Percentiles rank a stretch among this genome's conserved stretches.
phyloP scores from a whole-genome alignment of 768 basidiomycete genomes.

The Trametes coccinea region DNA sequence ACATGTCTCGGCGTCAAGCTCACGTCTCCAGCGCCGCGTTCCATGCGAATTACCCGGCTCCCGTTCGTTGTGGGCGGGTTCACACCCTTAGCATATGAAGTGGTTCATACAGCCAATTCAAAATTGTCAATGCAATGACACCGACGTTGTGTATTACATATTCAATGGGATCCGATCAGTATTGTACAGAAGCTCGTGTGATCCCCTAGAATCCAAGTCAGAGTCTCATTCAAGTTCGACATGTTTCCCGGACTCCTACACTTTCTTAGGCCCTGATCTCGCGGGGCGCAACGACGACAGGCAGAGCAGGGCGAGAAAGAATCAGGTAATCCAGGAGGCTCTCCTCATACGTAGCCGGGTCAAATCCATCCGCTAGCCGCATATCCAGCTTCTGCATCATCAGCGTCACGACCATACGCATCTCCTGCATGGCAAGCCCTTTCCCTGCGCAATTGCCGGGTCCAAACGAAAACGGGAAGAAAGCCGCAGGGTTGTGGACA shows the following conservation, averaged over 20 bases:
- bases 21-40: too few species aligned
- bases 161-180: too few species aligned
- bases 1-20: neutral
- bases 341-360: conserved; percentile 9
- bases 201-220: too few species aligned
- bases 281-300: conserved; percentile 11
- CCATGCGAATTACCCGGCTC: too few species aligned
- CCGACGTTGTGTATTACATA: too few species aligned
- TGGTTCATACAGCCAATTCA: too few species aligned
- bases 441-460: conserved; percentile 55
- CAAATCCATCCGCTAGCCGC: conserved; percentile 17
- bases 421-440: conserved; percentile 42
- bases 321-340: conserved; percentile 15
- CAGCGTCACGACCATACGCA: conserved; percentile 34
- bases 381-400: conserved; percentile 31
- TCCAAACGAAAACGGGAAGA: conserved; percentile 49
- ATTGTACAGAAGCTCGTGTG: too few species aligned
- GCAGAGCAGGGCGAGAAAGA: conserved; percentile 12
- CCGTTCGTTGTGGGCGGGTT: too few species aligned
- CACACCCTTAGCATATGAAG: too few species aligned
- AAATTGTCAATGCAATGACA: too few species aligned
- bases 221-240: too few species aligned
- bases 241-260: too few species aligned
- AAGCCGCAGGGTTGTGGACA: conserved; percentile 18
- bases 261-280: neutral